These are phyloP conservation scores for Ceratobasidium papillatum DNA, from an alignment of 1,284 basidiomycete species.

Conservation along the genomic window DNA sequence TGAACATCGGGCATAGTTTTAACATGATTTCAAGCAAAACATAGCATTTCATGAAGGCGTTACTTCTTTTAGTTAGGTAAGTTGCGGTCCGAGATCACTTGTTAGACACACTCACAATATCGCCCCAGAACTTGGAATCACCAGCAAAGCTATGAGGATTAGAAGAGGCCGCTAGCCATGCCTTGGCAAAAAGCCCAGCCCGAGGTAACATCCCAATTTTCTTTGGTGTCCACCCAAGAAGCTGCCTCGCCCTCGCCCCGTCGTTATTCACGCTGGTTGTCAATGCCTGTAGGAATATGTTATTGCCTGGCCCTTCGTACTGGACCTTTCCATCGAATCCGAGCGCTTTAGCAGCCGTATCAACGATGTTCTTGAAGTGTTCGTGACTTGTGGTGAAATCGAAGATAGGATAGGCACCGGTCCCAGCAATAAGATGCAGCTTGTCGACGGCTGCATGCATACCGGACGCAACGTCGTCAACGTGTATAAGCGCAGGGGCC, in stretches of 20 bases:
- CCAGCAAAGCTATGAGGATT: not conserved
- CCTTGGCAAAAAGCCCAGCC: not conserved
- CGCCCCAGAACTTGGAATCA: too few species aligned
- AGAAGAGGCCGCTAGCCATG: not conserved
- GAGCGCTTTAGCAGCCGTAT: not conserved
- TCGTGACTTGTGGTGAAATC: constrained; percentile 1
- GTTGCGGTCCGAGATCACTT: too few species aligned
- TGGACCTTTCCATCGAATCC: constrained; percentile 17
- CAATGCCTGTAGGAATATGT: not conserved
- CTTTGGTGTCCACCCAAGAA: constrained; percentile 2
- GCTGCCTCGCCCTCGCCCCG: not conserved
- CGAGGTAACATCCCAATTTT: not conserved
- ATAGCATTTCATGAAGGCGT: too few species aligned
- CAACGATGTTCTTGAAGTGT: constrained; percentile 4
- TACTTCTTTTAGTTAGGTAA: too few species aligned
- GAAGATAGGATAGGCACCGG: not conserved
- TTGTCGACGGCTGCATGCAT: not conserved
- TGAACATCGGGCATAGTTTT: too few species aligned
- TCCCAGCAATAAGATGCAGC: constrained; percentile 2
- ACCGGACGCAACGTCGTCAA: constrained; percentile 1
- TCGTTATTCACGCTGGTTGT: not conserved
- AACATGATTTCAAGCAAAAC: too few species aligned
- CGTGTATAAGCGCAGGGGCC: not conserved
- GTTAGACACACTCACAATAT: too few species aligned
- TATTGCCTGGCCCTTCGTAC: not conserved